A percentile compares a stretch with the other conserved stretches of the same genome.
Conservation (phyloP, 495 filamentous ascomycete genomes). For the Penicillium dipodomyicola region DNA sequence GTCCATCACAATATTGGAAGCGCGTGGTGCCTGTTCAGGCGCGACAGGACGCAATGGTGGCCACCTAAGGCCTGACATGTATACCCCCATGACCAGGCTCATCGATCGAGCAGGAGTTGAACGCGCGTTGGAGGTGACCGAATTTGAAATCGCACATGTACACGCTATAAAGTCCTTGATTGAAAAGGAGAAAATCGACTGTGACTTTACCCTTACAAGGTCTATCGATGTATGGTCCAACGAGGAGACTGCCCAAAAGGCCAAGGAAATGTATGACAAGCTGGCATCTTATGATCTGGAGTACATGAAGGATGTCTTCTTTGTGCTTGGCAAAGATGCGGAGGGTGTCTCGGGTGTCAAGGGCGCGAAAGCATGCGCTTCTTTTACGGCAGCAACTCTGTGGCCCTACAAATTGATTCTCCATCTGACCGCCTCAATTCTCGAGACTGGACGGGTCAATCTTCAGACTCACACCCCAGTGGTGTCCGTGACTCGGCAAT, state of each 20-base stretch:
- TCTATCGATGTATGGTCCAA: conserved; percentile 40
- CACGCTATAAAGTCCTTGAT: conserved; percentile 32
- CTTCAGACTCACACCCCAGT: conserved; percentile 62
- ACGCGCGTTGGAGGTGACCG: conserved; percentile 20
- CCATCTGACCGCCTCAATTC: conserved; percentile 51
- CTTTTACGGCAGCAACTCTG: conserved; percentile 55
- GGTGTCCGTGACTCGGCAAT: conserved; percentile 31
- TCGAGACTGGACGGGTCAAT: conserved; percentile 51
- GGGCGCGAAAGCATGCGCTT: conserved; percentile 32
- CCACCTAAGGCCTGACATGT: conserved; percentile 34
- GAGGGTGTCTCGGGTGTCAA: conserved; percentile 37
- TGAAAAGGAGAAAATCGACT: conserved; percentile 39
- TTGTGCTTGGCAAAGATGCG: conserved; percentile 25
- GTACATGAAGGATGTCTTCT: conserved; percentile 34
- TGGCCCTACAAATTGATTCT: conserved; percentile 63
- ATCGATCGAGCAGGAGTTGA: conserved; percentile 15
- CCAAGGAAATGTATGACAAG: conserved; percentile 30
- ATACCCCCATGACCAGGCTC: conserved; percentile 30
- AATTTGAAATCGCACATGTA: conserved; percentile 35
- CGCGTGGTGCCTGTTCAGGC: conserved; percentile 38
- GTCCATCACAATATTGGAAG: conserved; percentile 37
- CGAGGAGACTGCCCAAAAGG: conserved; percentile 27
- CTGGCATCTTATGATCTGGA: conserved; percentile 24
- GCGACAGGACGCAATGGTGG: conserved; percentile 43
- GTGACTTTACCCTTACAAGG: conserved; percentile 39